Evolutionary conservation across 169 alveolate species (phyloP).

Genomic region (Plasmodium chabaudi): DNA sequence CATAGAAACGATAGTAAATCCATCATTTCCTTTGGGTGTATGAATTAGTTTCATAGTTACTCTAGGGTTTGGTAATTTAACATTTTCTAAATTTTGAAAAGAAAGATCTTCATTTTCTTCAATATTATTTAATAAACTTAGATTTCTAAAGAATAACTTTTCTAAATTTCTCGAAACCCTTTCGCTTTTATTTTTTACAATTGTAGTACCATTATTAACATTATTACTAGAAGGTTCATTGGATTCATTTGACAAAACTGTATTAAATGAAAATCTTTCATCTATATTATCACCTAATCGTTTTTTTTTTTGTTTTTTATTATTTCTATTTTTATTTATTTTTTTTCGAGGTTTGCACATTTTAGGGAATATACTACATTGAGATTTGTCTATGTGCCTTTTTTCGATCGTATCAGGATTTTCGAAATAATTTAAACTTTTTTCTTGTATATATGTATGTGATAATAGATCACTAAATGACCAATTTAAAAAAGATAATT

Average conservation of each 20-base stretch:
- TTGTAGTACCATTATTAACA: not conserved
- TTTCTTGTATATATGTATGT: constrained; percentile 48
- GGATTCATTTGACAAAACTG: constrained; percentile 19
- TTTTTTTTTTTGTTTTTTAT: constrained; percentile 36
- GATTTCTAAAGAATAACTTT: constrained; percentile 43
- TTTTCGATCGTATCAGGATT: constrained; percentile 12
- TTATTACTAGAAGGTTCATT: not conserved
- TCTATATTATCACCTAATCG: not conserved
- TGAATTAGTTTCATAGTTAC: constrained; percentile 49
- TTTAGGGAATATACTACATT: constrained; percentile 20
- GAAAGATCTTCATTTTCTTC: constrained; percentile 46
- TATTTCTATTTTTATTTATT: constrained; percentile 28
- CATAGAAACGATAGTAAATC: constrained; percentile 23
- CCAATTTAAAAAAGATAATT: constrained; percentile 81
- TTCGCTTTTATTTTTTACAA: constrained; percentile 12
- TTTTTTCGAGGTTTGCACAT: constrained; percentile 10
- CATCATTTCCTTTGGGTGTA: constrained; percentile 66
- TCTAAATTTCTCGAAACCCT: constrained; percentile 37
- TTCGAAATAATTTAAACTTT: constrained; percentile 34
- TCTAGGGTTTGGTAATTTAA: constrained; percentile 57
- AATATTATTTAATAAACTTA: constrained; percentile 38
- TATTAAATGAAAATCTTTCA: constrained; percentile 24
- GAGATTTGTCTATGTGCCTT: constrained; percentile 12
- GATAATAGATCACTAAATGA: constrained; percentile 77
- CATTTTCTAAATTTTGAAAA: constrained; percentile 53